These are phyloP conservation scores for Polychaeton citri DNA, from an alignment of 2,329 filamentous ascomycete species.

Conservation along the genomic window DNA sequence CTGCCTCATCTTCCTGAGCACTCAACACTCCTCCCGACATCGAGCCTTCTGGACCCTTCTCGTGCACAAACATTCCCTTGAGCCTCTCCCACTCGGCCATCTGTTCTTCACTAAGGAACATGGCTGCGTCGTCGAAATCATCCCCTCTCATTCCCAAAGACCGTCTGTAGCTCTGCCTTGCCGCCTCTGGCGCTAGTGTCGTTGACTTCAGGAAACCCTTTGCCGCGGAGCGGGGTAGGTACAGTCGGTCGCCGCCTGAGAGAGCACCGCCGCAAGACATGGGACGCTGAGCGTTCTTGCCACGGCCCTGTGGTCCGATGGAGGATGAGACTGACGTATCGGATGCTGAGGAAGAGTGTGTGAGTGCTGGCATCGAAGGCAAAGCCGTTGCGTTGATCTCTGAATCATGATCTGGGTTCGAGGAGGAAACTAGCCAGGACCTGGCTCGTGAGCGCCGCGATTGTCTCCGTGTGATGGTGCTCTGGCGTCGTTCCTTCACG, in stretches of 20 bases:
- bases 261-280: neutral
- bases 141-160: conserved; percentile 5
- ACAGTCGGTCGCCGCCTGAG: conserved; percentile 1
- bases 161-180: conserved; percentile 8
- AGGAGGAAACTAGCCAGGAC: neutral
- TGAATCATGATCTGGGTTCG: neutral
- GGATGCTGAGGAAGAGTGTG: neutral
- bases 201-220: conserved; percentile 14
- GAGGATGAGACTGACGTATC: neutral
- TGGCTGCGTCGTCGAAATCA: conserved; percentile 9
- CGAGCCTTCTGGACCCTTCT: conserved; percentile 1
- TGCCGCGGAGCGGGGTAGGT: conserved; percentile 11
- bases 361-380: neutral
- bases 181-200: conserved; percentile 8
- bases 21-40: conserved; percentile 5
- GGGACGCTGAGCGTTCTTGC: neutral
- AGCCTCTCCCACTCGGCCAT: conserved; percentile 15
- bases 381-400: neutral
- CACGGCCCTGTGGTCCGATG: neutral
- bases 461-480: too few relatives aligned
- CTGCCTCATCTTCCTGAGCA: conserved; percentile 2
- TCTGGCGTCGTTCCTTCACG: neutral
- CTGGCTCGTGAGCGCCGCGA: neutral
- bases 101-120: conserved; percentile 16
- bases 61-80: conserved; percentile 4